Percentiles rank a stretch among this genome's conserved stretches.
phyloP scores from a whole-genome alignment of 2,329 filamentous ascomycete genomes.

The Exophiala calicioides region DNA sequence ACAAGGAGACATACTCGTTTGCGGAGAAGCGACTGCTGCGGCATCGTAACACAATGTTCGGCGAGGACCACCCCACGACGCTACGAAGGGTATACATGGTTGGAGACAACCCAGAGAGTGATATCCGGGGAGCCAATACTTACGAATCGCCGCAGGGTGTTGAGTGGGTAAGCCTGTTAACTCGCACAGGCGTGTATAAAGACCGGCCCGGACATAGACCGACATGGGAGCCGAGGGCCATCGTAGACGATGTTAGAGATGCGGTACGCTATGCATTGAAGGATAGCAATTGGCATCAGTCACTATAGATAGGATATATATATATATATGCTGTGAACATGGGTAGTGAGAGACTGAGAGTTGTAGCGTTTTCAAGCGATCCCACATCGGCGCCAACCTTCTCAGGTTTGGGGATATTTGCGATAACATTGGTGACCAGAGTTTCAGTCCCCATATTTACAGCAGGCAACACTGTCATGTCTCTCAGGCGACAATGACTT shows the following conservation, averaged over 20 bases:
- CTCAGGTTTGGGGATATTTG: too few relatives aligned
- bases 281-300: conserved; percentile 45
- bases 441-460: too few relatives aligned
- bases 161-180: conserved; percentile 58
- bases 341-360: too few relatives aligned
- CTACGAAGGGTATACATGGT: conserved; percentile 87
- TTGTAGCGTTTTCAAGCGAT: too few relatives aligned
- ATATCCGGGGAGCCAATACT: conserved; percentile 83
- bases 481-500: too few relatives aligned
- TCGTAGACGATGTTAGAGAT: conserved; percentile 72
- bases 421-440: too few relatives aligned
- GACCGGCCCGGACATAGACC: conserved; percentile 55
- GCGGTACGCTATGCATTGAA: conserved; percentile 76
- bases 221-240: conserved; percentile 61
- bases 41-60: conserved; percentile 56
- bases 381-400: too few relatives aligned
- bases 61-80: conserved; percentile 37
- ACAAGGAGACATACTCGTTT: conserved; percentile 74
- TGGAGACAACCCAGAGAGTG: conserved; percentile 84
- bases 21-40: conserved; percentile 72
- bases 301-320: conserved; percentile 14
- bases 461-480: too few relatives aligned
- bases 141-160: conserved; percentile 67
- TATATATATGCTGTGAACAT: too few relatives aligned
- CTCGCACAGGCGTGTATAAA: conserved; percentile 71